Evolutionary conservation across 805 yeast species (phyloP).

Genomic region (Ogataea henricii): DNA sequence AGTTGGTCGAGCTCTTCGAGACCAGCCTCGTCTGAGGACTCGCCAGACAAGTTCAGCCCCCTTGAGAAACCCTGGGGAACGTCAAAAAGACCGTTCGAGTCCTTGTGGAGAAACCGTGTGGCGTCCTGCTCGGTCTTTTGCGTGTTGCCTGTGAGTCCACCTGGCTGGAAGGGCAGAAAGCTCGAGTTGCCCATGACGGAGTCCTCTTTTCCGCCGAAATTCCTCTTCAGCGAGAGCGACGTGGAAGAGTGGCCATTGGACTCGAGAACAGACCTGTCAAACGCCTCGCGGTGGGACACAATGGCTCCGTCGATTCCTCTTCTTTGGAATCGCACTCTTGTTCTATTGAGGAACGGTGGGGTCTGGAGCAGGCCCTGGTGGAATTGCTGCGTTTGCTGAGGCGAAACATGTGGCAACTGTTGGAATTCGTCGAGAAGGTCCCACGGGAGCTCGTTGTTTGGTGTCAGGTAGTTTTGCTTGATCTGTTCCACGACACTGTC

Average conservation of each 20-base stretch:
- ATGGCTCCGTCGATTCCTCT: constrained; percentile 74
- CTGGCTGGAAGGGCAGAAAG: constrained; percentile 89
- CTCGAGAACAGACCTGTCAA: constrained; percentile 44
- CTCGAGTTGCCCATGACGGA: constrained; percentile 69
- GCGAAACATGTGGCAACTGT: constrained; percentile 44
- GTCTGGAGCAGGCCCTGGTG: constrained; percentile 50
- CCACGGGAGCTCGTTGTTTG: constrained; percentile 65
- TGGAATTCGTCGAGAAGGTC: constrained; percentile 72
- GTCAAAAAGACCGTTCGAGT: constrained; percentile 75
- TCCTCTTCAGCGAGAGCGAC: constrained; percentile 72
- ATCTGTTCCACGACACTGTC: constrained; percentile 27
- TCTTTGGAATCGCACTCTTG: constrained; percentile 68
- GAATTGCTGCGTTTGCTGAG: constrained; percentile 31
- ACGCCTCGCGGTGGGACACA: constrained; percentile 61
- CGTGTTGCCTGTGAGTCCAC: constrained; percentile 52
- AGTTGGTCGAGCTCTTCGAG: constrained; percentile 11
- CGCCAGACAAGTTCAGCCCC: constrained; percentile 50
- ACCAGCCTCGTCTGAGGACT: constrained; percentile 7
- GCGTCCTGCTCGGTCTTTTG: constrained; percentile 32
- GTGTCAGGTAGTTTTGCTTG: constrained; percentile 53
- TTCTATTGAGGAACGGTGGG: constrained; percentile 66
- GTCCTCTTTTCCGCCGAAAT: constrained; percentile 61
- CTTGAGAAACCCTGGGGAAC: constrained; percentile 80
- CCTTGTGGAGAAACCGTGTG: constrained; percentile 57
- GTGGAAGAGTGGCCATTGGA: constrained; percentile 59